A percentile compares a stretch with the other conserved stretches of the same genome.
phyloP scores from a whole-genome alignment of 2,329 filamentous ascomycete species.

The Fusarium sp. region DNA sequence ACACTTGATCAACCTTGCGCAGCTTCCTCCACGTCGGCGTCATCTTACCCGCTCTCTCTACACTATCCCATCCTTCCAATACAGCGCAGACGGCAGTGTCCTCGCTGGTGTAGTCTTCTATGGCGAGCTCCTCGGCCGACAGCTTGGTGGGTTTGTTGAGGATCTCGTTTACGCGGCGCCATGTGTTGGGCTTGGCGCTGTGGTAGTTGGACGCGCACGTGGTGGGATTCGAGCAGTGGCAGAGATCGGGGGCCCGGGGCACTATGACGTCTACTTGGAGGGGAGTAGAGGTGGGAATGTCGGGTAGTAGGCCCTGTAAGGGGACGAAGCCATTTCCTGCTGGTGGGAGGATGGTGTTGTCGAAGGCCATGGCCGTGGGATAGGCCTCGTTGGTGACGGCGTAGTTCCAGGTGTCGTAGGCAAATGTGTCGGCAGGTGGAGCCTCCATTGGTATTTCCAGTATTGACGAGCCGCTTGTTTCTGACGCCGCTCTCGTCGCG shows the following conservation, averaged over 20 bases:
- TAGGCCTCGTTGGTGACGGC: slow-evolving; percentile 4
- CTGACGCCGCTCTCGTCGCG: not conserved
- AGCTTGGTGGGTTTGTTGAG: slow-evolving; percentile 26
- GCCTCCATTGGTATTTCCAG: slow-evolving; percentile 19
- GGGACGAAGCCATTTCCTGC: slow-evolving; percentile 5
- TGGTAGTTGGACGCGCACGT: slow-evolving; percentile 9
- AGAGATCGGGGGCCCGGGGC: slow-evolving; percentile 1
- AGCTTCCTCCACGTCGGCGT: slow-evolving; percentile 45
- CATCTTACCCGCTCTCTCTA: slow-evolving; percentile 43
- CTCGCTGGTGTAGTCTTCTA: slow-evolving; percentile 39
- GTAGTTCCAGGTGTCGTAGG: slow-evolving; percentile 24
- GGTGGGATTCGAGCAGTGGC: slow-evolving; percentile 23
- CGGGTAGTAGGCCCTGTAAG: slow-evolving; percentile 5
- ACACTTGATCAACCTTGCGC: slow-evolving; percentile 41
- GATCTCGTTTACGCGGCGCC: slow-evolving; percentile 44
- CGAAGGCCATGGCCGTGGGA: slow-evolving; percentile 16
- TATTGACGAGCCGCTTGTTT: slow-evolving; percentile 18
- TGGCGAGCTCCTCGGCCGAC: slow-evolving; percentile 23
- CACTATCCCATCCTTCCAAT: slow-evolving; percentile 46
- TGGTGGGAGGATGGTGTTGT: slow-evolving; percentile 12
- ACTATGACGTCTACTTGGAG: slow-evolving; percentile 24
- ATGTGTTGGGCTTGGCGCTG: slow-evolving; percentile 32
- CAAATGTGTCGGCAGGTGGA: slow-evolving; percentile 1
- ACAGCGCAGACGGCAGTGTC: slow-evolving; percentile 44
- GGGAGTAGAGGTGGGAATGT: not conserved